Base-by-base conservation (phyloP, 495 filamentous ascomycete species). In the Pseudomonodictys pantanalensis region DNA sequence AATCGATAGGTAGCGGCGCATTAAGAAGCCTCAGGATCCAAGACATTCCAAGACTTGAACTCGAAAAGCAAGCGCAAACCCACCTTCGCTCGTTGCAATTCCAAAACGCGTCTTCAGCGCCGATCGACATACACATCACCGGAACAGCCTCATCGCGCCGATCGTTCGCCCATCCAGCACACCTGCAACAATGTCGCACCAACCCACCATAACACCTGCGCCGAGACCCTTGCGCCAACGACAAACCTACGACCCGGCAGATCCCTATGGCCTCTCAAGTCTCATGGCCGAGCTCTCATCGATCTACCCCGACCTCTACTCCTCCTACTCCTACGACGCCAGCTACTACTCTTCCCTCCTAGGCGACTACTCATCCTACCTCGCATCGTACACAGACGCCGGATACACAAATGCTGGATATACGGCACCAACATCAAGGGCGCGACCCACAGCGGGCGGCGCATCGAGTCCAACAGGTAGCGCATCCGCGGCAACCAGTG, bases 251-350 rank as follows among this genome's bases (percentile, higher is more conserved):
- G 45, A 58, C 38, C 55, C 39, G 2, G 22, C 10, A 7, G 30
- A 26, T 26, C 20, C 18, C 8, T 26, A 29, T 18, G 41, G 22
- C 22, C 30, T 50, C 29, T 58, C 55, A 10, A 22, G 12, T 3
- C 20, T 47, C 26, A 30, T 48, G 23, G 56, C 45, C 4, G 30
- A 29, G 23, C 48, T 43, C 47, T 51, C 47, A 17, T 29, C 41
- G 9, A 1, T 52, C 4, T 59, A 59, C 38, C 47, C 56, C 12
- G 52, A 55, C 6, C 52, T 55, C 52, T 55, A 55, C 52, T 55
- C 52, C 3, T 38, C 49, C 17, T 55, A 55, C 44, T 50, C 47
- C 4, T 50, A 30, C 24, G 47, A 50, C 25, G 3, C 28, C 20
- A 20, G 32, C n/a, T 30, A 28, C 18, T 47, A 47, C 43, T 47